Base-by-base conservation (phyloP, 495 filamentous ascomycete genomes). In the Daldinia caldariorum region DNA sequence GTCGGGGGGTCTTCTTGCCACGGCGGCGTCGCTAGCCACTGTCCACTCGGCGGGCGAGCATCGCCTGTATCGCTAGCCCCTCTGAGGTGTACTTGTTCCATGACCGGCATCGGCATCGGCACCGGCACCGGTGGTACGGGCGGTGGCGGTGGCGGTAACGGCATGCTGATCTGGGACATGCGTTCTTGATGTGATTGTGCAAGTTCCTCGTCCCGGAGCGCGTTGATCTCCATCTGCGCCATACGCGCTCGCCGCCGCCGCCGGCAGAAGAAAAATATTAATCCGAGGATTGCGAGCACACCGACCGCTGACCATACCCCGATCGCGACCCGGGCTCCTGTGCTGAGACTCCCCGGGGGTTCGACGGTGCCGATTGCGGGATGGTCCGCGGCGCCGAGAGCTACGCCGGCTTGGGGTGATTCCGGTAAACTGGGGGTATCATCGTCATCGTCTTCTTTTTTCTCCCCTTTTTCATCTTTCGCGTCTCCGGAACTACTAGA, bases 1-100 rank as follows among this genome's bases (percentile, higher is more conserved):
- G 70, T 72, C 34, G 70, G 70, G 6, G 64, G 49, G 4, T 64
- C 61, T 6, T 72, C 70, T 10, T 72, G 70, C 70, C 70, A 72
- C 9, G 70, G 70, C 35, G 70, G 70, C 50, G 57, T 69, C 41
- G 70, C 34, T 58, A 72, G 62, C 70, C 70, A 72, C 6, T 69
- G 65, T 3, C 70, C 70, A 18, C 69, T 72, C 1, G 59, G 69
- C n/a, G 55, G 29, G 12, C 69, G 69, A 6, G 47, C 60, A 20
- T 20, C 9, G 4, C 34, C 37, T 13, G 16, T 16, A 22, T 41
- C 56, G 39, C 22, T 51, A 1, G 13, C 58, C 26, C 63, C 62
- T 45, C 68, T 58, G 3, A 71, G 32, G 14, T 71, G 39, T 13
- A 34, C 68, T 16, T 45, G 68, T 34, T 61, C 62, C 39, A 61